Evolutionary conservation across 1,284 basidiomycete species (phyloP).

Genomic region (Chiua sp.): DNA sequence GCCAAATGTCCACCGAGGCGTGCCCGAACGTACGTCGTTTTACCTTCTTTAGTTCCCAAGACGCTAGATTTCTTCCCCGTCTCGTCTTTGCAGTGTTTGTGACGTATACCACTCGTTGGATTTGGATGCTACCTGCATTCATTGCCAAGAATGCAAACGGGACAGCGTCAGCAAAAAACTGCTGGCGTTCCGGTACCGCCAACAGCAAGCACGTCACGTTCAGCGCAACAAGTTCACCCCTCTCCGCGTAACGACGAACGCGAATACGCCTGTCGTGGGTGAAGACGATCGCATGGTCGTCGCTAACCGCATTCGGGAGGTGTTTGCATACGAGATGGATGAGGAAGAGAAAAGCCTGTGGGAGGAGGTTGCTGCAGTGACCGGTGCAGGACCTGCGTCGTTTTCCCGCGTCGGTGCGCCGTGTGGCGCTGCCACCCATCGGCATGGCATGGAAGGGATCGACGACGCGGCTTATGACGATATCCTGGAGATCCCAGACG

Average conservation of each 20-base stretch:
- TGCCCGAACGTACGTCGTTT: constrained; percentile 34
- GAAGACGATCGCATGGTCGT: constrained; percentile 12
- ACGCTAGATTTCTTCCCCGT: not conserved
- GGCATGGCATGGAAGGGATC: constrained; percentile 7
- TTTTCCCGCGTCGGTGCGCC: constrained; percentile 20
- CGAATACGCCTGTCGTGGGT: not conserved
- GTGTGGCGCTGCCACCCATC: constrained; percentile 10
- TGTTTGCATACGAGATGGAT: constrained; percentile 25
- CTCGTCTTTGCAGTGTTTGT: constrained; percentile 22
- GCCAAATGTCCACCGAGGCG: constrained; percentile 17
- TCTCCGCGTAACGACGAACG: not conserved
- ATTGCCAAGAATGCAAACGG: constrained; percentile 35
- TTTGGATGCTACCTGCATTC: constrained; percentile 24
- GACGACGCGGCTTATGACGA: constrained; percentile 8
- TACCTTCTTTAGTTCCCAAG: constrained; percentile 1
- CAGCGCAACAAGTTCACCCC: constrained; percentile 7
- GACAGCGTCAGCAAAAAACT: constrained; percentile 32
- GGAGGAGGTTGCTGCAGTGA: constrained; percentile 34
- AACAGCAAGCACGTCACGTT: constrained; percentile 10
- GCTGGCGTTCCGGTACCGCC: constrained; percentile 25
- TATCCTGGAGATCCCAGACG: constrained; percentile 20
- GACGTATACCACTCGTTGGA: constrained; percentile 26
- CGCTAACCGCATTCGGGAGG: constrained; percentile 16
- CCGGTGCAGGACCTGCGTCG: constrained; percentile 12
- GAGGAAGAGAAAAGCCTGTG: constrained; percentile 37